A percentile compares a stretch with the other conserved stretches of the same genome.
phyloP scores from a whole-genome alignment of 2,329 filamentous ascomycete genomes.

The Aspergillus ibericus region DNA sequence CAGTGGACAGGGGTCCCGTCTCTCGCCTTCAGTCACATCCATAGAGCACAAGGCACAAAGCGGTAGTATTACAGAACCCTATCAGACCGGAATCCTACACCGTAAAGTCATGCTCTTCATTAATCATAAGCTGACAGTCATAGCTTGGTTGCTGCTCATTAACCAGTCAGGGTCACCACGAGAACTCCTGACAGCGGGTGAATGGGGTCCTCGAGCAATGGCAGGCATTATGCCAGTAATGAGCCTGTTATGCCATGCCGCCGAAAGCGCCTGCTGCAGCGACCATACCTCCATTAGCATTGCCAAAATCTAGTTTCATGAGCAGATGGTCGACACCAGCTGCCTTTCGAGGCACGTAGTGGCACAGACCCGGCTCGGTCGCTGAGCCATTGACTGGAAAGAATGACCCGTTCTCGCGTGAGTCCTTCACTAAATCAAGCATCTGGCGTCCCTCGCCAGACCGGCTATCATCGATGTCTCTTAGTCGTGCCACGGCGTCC shows the following conservation, averaged over 20 bases:
- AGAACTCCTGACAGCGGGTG: neutral
- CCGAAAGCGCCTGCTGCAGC: neutral
- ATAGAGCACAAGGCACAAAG: neutral
- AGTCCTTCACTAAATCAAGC: constrained; percentile 31
- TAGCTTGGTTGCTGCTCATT: neutral
- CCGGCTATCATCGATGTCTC: constrained; percentile 61
- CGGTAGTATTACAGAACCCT: neutral
- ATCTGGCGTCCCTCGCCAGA: constrained; percentile 41
- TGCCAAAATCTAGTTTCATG: constrained; percentile 78
- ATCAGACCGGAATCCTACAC: neutral
- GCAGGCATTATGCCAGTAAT: neutral
- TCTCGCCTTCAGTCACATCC: neutral
- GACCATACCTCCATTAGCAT: constrained; percentile 19
- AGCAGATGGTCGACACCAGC: constrained; percentile 80
- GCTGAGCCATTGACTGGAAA: constrained; percentile 27
- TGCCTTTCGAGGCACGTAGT: constrained; percentile 69
- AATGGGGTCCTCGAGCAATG: neutral
- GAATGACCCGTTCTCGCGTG: constrained; percentile 26
- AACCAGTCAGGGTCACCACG: neutral
- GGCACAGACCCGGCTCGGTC: constrained; percentile 18
- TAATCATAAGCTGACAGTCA: neutral
- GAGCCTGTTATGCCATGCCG: neutral
- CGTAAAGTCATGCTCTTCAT: neutral
- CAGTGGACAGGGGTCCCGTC: neutral
- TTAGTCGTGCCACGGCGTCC: constrained; percentile 56